Base-by-base conservation (phyloP, 1,139 yeast genomes). In the Sugiyamaella grinbergsii region DNA sequence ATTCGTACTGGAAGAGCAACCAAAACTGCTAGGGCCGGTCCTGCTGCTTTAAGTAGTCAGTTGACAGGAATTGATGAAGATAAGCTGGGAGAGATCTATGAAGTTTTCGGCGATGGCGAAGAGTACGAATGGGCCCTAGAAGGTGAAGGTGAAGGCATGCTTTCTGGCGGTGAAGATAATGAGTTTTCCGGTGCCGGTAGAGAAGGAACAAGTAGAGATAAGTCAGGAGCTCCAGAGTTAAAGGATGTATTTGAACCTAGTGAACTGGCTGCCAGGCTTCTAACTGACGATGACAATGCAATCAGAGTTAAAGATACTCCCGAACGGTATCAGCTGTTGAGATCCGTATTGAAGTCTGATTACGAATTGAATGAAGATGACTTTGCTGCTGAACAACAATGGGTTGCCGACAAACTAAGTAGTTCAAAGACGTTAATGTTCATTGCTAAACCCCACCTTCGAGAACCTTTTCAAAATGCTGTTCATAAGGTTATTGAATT, bases 111-210 rank as follows among this genome's bases (percentile, higher is more conserved):
- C 55, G 94, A 90, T 67, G 99, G 98, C 42, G 93, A 85, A 55
- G 98, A 91, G 66, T 93, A 93, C 69, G 97, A 89, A 55, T 93
- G 98, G 98, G 98, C 98, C 2, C 75, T 94, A 54, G 97, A 89
- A 62, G 75, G 70, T 15, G 75, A 72, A 45, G 71, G 62, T 36
- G 71, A 65, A 38, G 60, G 51, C 11, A 87, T 83, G 58, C 84
- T 82, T 54, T 70, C 71, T 34, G 71, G 66, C 29, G 67, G 62
- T 3, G 71, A 66, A 31, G 83, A 77, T 58, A 83, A 78, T 52
- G 81, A 77, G 42, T 80, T 80, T 46, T 46, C 10, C 8, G 40
- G 26, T 2, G 4, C 29, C 6, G 44, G 24, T 11, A 34, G 37
- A 11, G 29, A 32, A n/a, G 46, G 18, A 20, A 13, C 23, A 3